phyloP scores from a whole-genome alignment of 306 rosid species.

The Elaeagnus macrophylla region DNA sequence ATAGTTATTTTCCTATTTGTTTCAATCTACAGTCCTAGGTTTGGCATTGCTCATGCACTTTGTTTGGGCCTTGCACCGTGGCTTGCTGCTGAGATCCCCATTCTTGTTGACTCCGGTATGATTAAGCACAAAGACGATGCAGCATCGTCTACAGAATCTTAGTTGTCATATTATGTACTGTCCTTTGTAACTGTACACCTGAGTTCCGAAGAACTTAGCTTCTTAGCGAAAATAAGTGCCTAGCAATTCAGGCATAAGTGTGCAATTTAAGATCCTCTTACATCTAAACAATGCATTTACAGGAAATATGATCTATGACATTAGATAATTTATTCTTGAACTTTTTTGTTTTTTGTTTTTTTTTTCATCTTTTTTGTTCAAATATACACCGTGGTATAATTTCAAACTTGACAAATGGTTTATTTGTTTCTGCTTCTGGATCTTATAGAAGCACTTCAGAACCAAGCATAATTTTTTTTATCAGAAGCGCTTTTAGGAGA shows the following conservation, averaged over 20 bases:
- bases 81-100: conserved; percentile 95
- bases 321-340: too few relatives aligned
- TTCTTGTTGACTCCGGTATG: conserved; percentile 99
- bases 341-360: too few relatives aligned
- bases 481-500: too few relatives aligned
- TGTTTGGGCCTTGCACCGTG: conserved; percentile 99
- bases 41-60: conserved; percentile 95
- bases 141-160: conserved; percentile 64
- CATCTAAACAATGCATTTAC: conserved; percentile 25
- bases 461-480: too few relatives aligned
- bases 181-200: conserved; percentile 31
- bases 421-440: too few relatives aligned
- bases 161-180: conserved; percentile 25
- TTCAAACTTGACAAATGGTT: too few relatives aligned
- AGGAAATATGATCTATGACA: conserved; percentile 16
- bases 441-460: too few relatives aligned
- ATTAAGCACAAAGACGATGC: conserved; percentile 93
- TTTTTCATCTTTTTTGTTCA: too few relatives aligned
- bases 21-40: conserved; percentile 95
- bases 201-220: conserved; percentile 13
- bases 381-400: too few relatives aligned
- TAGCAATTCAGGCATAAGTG: too few relatives aligned
- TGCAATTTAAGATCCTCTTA: too few relatives aligned
- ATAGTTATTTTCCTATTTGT: too few relatives aligned
- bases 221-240: conserved; percentile 33